A percentile compares a stretch with the other conserved stretches of the same genome.
Evolutionary conservation across 192 early-diverging fungal species (phyloP).

Genomic region (Coemansia sp.): DNA sequence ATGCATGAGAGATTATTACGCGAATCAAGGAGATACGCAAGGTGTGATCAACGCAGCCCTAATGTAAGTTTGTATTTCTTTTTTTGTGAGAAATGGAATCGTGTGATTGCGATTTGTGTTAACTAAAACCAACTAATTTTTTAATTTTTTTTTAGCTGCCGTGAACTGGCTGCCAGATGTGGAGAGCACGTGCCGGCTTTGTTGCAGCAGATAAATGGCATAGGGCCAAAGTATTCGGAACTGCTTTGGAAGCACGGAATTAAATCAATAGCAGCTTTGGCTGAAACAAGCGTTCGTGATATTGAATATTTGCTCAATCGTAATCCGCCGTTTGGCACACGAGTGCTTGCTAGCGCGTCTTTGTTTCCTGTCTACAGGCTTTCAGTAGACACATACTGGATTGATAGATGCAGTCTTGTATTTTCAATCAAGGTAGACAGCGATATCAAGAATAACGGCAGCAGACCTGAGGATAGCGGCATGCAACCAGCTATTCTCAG

Average conservation of each 20-base stretch:
- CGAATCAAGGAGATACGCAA: slow-evolving; percentile 1
- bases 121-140: background rate
- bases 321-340: slow-evolving; percentile 65
- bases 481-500: background rate
- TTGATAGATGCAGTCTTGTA: slow-evolving; percentile 24
- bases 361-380: slow-evolving; percentile 7
- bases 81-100: background rate
- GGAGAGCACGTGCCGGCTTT: slow-evolving; percentile 53
- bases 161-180: slow-evolving; percentile 44
- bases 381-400: slow-evolving; percentile 18
- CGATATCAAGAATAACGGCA: background rate
- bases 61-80: slow-evolving; percentile 40
- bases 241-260: slow-evolving; percentile 54
- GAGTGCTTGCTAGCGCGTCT: slow-evolving; percentile 28
- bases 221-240: slow-evolving; percentile 57
- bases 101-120: background rate
- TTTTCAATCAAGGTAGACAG: slow-evolving; percentile 20
- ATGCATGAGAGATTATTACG: slow-evolving; percentile 33
- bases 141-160: slow-evolving; percentile 33
- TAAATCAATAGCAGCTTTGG: slow-evolving; percentile 46
- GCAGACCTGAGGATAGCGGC: background rate
- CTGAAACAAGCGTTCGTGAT: slow-evolving; percentile 34
- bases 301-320: slow-evolving; percentile 58
- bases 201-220: slow-evolving; percentile 60
- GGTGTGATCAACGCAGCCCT: slow-evolving; percentile 13